Evolutionary conservation across 495 filamentous ascomycete species (phyloP).

Genomic region (Lentithecium fluviatile): DNA sequence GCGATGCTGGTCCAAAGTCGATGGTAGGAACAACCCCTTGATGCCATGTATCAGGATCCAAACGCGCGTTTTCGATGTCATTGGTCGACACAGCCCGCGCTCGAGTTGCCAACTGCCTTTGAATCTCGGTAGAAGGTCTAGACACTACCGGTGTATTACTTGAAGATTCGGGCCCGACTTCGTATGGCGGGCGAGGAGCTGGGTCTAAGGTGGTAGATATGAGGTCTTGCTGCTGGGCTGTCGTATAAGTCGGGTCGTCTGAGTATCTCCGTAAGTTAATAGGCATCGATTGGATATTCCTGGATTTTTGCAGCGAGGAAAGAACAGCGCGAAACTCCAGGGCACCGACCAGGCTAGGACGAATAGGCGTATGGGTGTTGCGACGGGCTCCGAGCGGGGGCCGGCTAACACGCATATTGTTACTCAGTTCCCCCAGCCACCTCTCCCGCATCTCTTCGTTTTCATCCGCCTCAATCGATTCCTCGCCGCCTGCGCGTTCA

Average conservation of each 20-base stretch:
- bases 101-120: constrained; percentile 43
- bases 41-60: constrained; percentile 30
- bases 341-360: constrained; percentile 89
- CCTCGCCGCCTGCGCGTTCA: constrained; percentile 59
- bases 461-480: constrained; percentile 57
- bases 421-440: constrained; percentile 78
- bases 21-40: constrained; percentile 33
- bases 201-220: constrained; percentile 54
- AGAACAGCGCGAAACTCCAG: constrained; percentile 92
- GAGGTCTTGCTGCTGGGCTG: constrained; percentile 51
- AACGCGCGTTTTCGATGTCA: constrained; percentile 46
- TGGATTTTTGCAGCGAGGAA: constrained; percentile 72
- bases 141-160: constrained; percentile 29
- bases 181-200: constrained; percentile 36
- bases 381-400: constrained; percentile 62
- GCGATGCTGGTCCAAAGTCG: constrained; percentile 33
- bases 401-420: constrained; percentile 86
- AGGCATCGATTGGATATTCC: constrained; percentile 66
- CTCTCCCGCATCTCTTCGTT: constrained; percentile 71
- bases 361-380: constrained; percentile 76
- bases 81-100: constrained; percentile 67
- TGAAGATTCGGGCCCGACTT: constrained; percentile 34
- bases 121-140: constrained; percentile 39
- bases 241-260: constrained; percentile 55
- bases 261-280: constrained; percentile 72